These are phyloP conservation scores for Lasiodiplodia hormozganensis DNA, from an alignment of 2,329 filamentous ascomycete species.

Conservation along the genomic window DNA sequence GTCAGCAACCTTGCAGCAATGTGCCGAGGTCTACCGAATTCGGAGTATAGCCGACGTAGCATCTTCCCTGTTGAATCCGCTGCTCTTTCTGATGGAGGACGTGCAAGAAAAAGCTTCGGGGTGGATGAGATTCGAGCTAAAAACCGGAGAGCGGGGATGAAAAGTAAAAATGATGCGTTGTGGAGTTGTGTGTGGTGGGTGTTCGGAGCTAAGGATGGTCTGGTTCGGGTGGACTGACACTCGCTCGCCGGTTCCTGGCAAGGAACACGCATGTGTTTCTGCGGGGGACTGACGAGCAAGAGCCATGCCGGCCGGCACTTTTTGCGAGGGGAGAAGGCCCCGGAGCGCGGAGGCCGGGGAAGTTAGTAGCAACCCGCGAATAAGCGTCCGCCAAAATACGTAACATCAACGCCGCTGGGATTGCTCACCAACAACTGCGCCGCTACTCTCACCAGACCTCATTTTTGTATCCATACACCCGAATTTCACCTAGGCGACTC, in stretches of 20 bases:
- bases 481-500: constrained; percentile 31
- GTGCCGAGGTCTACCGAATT: constrained; percentile 19
- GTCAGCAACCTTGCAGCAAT: neutral
- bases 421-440: constrained; percentile 7
- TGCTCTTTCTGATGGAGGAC: constrained; percentile 2
- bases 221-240: constrained; percentile 19
- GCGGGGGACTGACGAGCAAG: constrained; percentile 15
- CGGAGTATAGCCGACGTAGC: constrained; percentile 18
- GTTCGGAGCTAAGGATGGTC: constrained; percentile 15
- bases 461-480: neutral
- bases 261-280: neutral
- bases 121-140: neutral
- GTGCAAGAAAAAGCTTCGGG: neutral
- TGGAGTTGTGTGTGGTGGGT: neutral
- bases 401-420: neutral
- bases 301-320: constrained; percentile 44
- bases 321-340: constrained; percentile 19
- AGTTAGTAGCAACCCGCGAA: neutral
- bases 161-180: neutral
- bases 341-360: neutral
- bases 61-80: neutral
- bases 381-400: neutral
- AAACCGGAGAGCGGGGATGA: neutral
- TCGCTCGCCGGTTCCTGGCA: constrained; percentile 2
- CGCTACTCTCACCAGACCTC: neutral